phyloP scores from a whole-genome alignment of 2,329 filamentous ascomycete species.

The Neonectria sp. region DNA sequence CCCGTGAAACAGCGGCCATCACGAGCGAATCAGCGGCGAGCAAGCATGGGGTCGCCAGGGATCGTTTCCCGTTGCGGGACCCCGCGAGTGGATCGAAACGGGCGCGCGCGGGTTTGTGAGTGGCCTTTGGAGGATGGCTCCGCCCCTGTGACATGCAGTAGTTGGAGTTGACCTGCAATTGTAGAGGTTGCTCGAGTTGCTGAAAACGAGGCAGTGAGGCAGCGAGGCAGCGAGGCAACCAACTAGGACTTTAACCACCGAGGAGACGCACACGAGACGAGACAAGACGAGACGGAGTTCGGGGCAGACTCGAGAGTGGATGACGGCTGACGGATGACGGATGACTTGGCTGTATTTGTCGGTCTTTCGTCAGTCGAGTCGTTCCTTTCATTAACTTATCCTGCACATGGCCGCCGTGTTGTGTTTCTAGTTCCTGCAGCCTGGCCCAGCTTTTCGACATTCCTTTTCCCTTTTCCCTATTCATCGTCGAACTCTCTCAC shows the following conservation, averaged over 20 bases:
- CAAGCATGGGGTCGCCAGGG: conserved; percentile 30
- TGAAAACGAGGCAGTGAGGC: conserved; percentile 5
- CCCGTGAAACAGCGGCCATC: conserved; percentile 50
- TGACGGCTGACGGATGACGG: not conserved
- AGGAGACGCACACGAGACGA: not conserved
- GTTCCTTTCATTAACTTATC: conserved; percentile 12
- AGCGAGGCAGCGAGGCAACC: conserved; percentile 7
- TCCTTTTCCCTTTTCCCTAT: not conserved
- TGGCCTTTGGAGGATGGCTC: conserved; percentile 20
- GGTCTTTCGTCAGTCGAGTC: not conserved
- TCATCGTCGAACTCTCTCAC: conserved; percentile 4
- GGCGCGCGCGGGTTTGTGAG: conserved; percentile 18
- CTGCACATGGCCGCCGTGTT: conserved; percentile 6
- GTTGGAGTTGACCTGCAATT: not conserved
- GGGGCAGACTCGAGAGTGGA: not conserved
- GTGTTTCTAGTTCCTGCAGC: conserved; percentile 4
- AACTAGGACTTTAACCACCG: not conserved
- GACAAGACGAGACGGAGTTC: too few relatives aligned
- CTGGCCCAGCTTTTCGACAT: not conserved
- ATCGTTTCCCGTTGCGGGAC: conserved; percentile 32
- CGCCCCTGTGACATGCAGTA: conserved; percentile 36
- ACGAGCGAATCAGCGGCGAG: conserved; percentile 48
- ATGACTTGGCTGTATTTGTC: not conserved
- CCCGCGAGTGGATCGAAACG: conserved; percentile 33
- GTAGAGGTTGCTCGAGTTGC: not conserved